These are phyloP conservation scores for Vicia faba DNA, from an alignment of 306 rosid species.

Conservation along the genomic window DNA sequence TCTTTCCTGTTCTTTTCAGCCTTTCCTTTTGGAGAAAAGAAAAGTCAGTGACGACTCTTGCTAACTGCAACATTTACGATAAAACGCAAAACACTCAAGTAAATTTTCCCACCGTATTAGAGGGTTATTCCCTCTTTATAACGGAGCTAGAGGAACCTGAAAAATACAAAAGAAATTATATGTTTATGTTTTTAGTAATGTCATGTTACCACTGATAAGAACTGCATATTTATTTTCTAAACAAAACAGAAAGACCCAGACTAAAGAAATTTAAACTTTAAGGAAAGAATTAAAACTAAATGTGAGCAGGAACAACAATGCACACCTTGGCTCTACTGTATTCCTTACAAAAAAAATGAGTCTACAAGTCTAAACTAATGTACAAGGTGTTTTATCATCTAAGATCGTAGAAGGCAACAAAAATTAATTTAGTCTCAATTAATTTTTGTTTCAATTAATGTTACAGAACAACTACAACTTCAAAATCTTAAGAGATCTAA, in stretches of 20 bases:
- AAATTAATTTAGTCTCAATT: neutral
- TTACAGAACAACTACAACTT: neutral
- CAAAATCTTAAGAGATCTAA: neutral
- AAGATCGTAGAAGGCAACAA: slow-evolving; percentile 11
- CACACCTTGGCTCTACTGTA: neutral
- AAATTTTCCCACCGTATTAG: too few species aligned
- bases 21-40: too few species aligned
- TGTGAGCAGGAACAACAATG: slow-evolving; percentile 1
- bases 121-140: slow-evolving; percentile 63
- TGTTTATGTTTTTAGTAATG: slow-evolving; percentile 25
- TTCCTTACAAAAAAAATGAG: slow-evolving; percentile 1
- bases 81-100: too few species aligned
- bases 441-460: too few species aligned
- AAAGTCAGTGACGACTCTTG: too few species aligned
- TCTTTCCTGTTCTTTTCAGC: too few species aligned
- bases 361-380: slow-evolving; percentile 9
- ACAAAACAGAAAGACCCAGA: neutral
- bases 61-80: too few species aligned
- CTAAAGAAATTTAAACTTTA: slow-evolving; percentile 5
- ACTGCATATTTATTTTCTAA: slow-evolving; percentile 15
- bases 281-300: neutral
- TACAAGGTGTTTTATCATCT: neutral
- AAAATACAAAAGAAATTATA: slow-evolving; percentile 43
- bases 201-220: slow-evolving; percentile 8
- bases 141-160: slow-evolving; percentile 86